A percentile compares a stretch with the other conserved stretches of the same genome.
Conservation (phyloP, 345 rosid genomes). For the Lenwebbia sp. region DNA sequence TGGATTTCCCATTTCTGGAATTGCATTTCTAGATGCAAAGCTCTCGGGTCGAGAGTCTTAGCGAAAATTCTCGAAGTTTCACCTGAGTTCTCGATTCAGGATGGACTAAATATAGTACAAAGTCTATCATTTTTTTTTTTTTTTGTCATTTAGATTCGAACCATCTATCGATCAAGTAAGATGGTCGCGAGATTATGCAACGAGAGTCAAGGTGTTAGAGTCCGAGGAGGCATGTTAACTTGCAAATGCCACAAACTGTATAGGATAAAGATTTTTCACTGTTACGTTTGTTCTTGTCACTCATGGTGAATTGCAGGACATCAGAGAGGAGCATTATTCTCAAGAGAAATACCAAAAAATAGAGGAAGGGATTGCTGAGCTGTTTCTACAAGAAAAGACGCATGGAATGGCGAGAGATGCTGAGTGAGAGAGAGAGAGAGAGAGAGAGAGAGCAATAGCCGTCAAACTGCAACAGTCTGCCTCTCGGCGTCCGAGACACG, state of each 20-base stretch:
- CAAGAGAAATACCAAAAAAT: background rate
- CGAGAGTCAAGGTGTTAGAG: background rate
- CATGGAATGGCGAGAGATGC: background rate
- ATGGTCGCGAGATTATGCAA: background rate
- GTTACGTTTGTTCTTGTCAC: background rate
- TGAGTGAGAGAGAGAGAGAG: background rate
- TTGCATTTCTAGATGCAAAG: background rate
- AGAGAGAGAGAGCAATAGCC: background rate
- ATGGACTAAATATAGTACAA: background rate
- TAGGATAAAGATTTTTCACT: background rate
- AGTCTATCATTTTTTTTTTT: background rate
- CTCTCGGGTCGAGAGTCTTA: background rate
- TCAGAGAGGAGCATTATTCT: background rate
- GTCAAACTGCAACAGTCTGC: slow-evolving; percentile 5
- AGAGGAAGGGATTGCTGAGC: background rate
- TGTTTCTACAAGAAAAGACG: background rate
- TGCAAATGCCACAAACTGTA: background rate
- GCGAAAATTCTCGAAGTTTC: background rate
- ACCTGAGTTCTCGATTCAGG: background rate
- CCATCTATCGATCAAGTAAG: background rate
- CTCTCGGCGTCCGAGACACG: slow-evolving; percentile 41
- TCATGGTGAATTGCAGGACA: background rate
- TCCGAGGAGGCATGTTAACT: background rate
- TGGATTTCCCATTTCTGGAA: background rate
- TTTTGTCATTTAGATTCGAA: background rate